These are phyloP conservation scores for Tetrahymena elliotti DNA, from an alignment of 73 alveolate genomes.

Conservation along the genomic window DNA sequence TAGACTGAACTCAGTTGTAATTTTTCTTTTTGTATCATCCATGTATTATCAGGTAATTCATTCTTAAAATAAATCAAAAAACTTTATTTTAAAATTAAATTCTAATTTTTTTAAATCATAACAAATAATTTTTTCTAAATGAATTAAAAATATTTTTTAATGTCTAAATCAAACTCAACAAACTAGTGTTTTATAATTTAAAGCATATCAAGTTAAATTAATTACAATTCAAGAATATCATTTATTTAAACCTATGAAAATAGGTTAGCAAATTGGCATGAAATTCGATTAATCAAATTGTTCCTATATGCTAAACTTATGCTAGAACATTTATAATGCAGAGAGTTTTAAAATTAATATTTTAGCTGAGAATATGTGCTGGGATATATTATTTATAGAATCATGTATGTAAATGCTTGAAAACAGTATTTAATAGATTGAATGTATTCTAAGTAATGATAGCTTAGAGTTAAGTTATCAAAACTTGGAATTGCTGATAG, in stretches of 20 bases:
- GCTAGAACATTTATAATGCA: not conserved
- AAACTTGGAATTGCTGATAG: not conserved
- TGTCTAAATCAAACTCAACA: no score
- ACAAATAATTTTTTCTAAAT: no score
- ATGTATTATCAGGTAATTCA: not conserved
- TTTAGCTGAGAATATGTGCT: not conserved
- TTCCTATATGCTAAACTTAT: not conserved
- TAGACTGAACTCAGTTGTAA: not conserved
- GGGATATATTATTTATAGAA: not conserved
- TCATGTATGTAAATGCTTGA: not conserved
- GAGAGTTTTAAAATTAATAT: not conserved
- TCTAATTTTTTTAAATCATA: no score
- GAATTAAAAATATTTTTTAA: no score
- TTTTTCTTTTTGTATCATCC: not conserved
- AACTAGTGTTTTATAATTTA: no score
- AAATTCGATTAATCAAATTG: not conserved
- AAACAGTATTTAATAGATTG: not conserved
- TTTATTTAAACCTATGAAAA: no score
- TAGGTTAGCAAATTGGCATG: not conserved
- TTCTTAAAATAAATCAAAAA: no score
- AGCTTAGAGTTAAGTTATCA: not conserved
- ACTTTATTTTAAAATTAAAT: not conserved
- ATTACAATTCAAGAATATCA: no score
- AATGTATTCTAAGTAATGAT: not conserved
- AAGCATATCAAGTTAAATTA: no score